phyloP scores from a whole-genome alignment of 2,329 filamentous ascomycete genomes.

The Verticillium alfalfae region DNA sequence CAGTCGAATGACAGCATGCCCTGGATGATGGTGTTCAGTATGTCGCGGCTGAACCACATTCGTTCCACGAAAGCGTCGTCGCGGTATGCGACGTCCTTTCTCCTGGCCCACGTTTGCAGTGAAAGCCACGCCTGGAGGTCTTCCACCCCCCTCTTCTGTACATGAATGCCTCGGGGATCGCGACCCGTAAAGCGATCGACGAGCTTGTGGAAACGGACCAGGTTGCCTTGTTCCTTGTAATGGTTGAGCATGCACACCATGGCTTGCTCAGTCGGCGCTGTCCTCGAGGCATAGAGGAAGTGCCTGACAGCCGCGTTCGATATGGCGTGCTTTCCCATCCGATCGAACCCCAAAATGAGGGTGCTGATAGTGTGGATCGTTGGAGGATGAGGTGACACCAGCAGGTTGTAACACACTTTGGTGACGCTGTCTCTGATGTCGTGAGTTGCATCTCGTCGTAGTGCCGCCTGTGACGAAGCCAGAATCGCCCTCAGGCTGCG shows the following conservation, averaged over 20 bases:
- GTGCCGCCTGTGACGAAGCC: background rate
- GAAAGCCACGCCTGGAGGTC: slow-evolving; percentile 20
- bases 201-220: slow-evolving; percentile 35
- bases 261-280: slow-evolving; percentile 44
- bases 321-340: slow-evolving; percentile 40
- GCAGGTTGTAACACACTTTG: slow-evolving; percentile 61
- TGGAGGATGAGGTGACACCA: slow-evolving; percentile 55
- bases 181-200: slow-evolving; percentile 39
- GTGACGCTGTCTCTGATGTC: slow-evolving; percentile 16
- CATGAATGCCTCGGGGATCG: slow-evolving; percentile 31
- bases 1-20: slow-evolving; percentile 43
- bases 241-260: slow-evolving; percentile 45
- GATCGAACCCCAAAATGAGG: slow-evolving; percentile 61
- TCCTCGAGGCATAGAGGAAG: slow-evolving; percentile 35
- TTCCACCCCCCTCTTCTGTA: slow-evolving; percentile 26
- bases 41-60: slow-evolving; percentile 25
- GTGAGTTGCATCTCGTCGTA: background rate
- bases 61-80: slow-evolving; percentile 34
- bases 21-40: slow-evolving; percentile 40
- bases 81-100: slow-evolving; percentile 14
- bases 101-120: slow-evolving; percentile 22
- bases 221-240: slow-evolving; percentile 34
- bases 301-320: slow-evolving; percentile 48
- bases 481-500: slow-evolving; percentile 2
- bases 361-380: slow-evolving; percentile 66